A percentile compares a stretch with the other conserved stretches of the same genome.
phyloP scores from a whole-genome alignment of 148 eudicot genomes.

The Persicaria maculosa region DNA sequence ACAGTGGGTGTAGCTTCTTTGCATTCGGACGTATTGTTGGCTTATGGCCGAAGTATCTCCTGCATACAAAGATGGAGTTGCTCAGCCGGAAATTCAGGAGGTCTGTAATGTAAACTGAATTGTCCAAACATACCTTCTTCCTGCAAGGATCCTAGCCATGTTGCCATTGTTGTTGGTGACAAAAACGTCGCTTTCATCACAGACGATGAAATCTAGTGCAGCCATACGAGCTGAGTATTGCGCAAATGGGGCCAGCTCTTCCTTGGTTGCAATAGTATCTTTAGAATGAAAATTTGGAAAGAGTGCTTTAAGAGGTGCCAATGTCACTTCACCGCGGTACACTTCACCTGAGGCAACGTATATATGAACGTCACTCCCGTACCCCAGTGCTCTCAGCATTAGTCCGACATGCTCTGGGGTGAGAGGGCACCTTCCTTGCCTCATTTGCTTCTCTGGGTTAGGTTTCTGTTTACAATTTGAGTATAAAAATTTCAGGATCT shows the following conservation, averaged over 20 bases:
- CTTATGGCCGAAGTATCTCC: constrained; percentile 98
- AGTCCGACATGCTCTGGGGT: constrained; percentile 95
- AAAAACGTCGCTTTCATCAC: constrained; percentile 95
- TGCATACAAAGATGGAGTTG: constrained; percentile 7
- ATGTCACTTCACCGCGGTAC: constrained; percentile 89
- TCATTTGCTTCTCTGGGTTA: constrained; percentile 74
- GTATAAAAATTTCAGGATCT: not conserved
- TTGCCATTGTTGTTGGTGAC: constrained; percentile 94
- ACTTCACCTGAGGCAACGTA: constrained; percentile 98
- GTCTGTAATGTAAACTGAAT: not conserved
- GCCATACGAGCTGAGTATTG: constrained; percentile 94
- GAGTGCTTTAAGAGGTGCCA: constrained; percentile 73
- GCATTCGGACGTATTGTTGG: constrained; percentile 94
- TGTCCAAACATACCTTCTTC: constrained; percentile 54
- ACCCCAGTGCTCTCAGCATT: constrained; percentile 88
- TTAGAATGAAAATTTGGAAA: constrained; percentile 93
- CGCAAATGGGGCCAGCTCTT: constrained; percentile 59
- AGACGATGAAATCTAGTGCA: constrained; percentile 90
- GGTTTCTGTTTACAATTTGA: constrained; percentile 4
- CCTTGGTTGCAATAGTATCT: constrained; percentile 62
- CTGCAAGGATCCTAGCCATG: constrained; percentile 98
- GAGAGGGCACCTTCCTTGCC: constrained; percentile 90
- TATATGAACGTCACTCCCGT: constrained; percentile 62
- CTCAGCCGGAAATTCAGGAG: not conserved
- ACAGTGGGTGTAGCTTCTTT: constrained; percentile 74